Percentiles rank a stretch among this genome's conserved stretches.
These are phyloP conservation scores for Phlyctochytrium arcticum DNA, from an alignment of 192 early-diverging fungal species.

Conservation along the genomic window DNA sequence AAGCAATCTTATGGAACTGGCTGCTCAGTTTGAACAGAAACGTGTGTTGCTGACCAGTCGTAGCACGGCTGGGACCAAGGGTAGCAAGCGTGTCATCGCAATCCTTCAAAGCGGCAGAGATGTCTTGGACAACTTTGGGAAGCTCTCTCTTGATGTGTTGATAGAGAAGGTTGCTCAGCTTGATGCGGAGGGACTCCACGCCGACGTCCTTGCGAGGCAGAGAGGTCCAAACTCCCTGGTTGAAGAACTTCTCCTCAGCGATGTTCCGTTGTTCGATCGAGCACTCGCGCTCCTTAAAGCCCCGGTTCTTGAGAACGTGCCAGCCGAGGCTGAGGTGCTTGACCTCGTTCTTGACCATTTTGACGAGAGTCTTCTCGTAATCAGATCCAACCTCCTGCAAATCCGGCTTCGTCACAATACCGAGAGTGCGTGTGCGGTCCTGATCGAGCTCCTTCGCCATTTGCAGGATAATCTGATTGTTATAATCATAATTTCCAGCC, in stretches of 20 bases:
- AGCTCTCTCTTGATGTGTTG: background rate
- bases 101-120: too few relatives aligned
- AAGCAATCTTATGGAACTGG: too few relatives aligned
- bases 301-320: constrained; percentile 22
- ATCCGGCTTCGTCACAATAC: constrained; percentile 33
- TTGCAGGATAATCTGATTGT: constrained; percentile 23
- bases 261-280: background rate
- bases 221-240: background rate
- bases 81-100: too few relatives aligned
- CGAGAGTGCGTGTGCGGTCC: constrained; percentile 19
- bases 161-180: constrained; percentile 13
- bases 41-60: too few relatives aligned
- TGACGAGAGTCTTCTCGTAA: constrained; percentile 1
- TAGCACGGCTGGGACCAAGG: too few relatives aligned
- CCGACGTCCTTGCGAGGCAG: background rate
- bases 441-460: constrained; percentile 19
- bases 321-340: constrained; percentile 23
- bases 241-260: constrained; percentile 19
- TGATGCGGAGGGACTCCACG: background rate
- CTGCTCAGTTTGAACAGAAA: too few relatives aligned
- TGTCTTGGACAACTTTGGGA: too few relatives aligned
- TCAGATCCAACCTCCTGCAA: constrained; percentile 18
- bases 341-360: constrained; percentile 6
- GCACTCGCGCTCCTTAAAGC: constrained; percentile 10
- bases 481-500: constrained; percentile 28